Evolutionary conservation across 441 rosid species (phyloP), one percentile per base, ranked within the genome.

Genomic region (Jatropha multifida): DNA sequence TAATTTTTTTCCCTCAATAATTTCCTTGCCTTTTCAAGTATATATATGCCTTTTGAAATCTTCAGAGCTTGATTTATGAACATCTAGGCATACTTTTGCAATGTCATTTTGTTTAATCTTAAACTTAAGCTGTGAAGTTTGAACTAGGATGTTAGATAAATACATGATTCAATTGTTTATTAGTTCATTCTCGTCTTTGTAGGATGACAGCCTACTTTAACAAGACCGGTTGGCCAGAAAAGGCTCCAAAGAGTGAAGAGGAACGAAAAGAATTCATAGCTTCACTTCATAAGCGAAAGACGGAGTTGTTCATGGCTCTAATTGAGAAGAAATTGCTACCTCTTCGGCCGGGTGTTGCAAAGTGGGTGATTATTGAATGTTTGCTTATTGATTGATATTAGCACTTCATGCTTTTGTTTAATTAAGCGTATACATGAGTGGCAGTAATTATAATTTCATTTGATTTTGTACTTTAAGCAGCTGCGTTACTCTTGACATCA

Each of bases 161-260:
- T 62, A 40, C 38, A 23, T 56, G 60, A 64, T 65, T 71, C 55
- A 38, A 78, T 48, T 62, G 37, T 67, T 40, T 32, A 41, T 58
- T 20, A 59, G 26, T 63, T 49, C 37, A 42, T 58, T 79, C 56
- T 78, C 58, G 74, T 74, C 3, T 83, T 68, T 74, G 54, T 73
- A 93, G 99, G 90, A 92, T 92, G 98, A 93, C 97, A 41, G 95
- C 97, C 63, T 92, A 95, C 87, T 93, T 92, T 80, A 93, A 90
- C 85, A 86, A 88, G 81, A 88, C 90, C 2, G 88, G 92, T 18
- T 95, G 96, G 98, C 98, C 96, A 54, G 98, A 90, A 67, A 95
- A 90, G 42, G 94, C 95, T 80, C 95, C 99, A 5, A 90, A 90
- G 74, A 82, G 79, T 81, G 98, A 95, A 84, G 93, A 80, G 72